phyloP scores from a whole-genome alignment of 768 basidiomycete genomes.

The Gloeostereum incarnatum region DNA sequence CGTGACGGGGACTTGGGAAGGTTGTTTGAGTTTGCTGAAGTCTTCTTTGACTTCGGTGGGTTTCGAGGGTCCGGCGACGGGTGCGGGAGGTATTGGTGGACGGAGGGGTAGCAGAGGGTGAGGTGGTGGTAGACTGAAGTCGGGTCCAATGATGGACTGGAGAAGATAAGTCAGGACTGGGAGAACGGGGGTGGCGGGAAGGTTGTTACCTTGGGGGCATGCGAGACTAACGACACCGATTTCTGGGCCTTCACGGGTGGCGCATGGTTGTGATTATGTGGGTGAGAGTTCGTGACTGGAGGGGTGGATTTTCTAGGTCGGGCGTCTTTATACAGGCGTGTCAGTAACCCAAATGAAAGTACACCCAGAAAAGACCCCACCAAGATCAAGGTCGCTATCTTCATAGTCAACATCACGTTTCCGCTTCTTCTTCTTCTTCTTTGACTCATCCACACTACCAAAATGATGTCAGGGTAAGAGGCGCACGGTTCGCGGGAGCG shows the following conservation, averaged over 20 bases:
- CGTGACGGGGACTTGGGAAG: slow-evolving; percentile 54
- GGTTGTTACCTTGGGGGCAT: slow-evolving; percentile 16
- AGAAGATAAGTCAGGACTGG: too few relatives aligned
- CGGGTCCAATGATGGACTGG: slow-evolving; percentile 42
- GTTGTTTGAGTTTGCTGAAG: slow-evolving; percentile 77
- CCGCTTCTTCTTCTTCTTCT: slow-evolving; percentile 83
- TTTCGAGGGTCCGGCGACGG: slow-evolving; percentile 74
- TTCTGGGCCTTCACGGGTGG: slow-evolving; percentile 49
- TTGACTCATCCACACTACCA: slow-evolving; percentile 37
- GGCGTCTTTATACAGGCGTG: slow-evolving; percentile 31
- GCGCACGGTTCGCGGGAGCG: too few relatives aligned
- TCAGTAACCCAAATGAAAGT: slow-evolving; percentile 7
- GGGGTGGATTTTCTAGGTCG: slow-evolving; percentile 55
- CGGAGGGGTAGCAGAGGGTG: slow-evolving; percentile 44
- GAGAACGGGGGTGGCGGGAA: not conserved
- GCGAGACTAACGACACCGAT: slow-evolving; percentile 30
- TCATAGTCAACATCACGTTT: slow-evolving; percentile 69
- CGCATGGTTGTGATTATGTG: slow-evolving; percentile 25
- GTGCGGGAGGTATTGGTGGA: slow-evolving; percentile 53
- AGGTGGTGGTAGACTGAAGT: slow-evolving; percentile 58
- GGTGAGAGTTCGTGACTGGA: slow-evolving; percentile 23
- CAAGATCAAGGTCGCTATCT: slow-evolving; percentile 62
- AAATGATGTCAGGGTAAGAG: slow-evolving; percentile 38
- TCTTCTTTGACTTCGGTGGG: slow-evolving; percentile 81
- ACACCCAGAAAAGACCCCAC: slow-evolving; percentile 19